A percentile compares a stretch with the other conserved stretches of the same genome.
Evolutionary conservation across 345 rosid genomes (phyloP).

Genomic region (Gossypium longicalyx): DNA sequence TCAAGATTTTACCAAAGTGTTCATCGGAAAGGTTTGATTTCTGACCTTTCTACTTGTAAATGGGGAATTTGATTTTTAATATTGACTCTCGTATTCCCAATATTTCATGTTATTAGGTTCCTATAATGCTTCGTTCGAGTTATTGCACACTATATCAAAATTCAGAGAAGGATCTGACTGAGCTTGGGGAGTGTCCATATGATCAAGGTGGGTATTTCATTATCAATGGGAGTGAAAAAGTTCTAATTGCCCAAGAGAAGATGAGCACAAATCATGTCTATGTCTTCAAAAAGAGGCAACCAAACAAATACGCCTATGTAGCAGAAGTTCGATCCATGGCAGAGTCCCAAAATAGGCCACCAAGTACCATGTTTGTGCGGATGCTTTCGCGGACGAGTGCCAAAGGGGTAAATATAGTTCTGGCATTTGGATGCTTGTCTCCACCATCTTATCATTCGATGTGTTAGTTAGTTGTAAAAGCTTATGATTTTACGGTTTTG

Average conservation of each 20-base stretch:
- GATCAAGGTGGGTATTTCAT: slow-evolving; percentile 99
- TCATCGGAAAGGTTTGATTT: slow-evolving; percentile 76
- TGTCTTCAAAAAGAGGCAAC: slow-evolving; percentile 96
- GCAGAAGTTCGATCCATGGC: slow-evolving; percentile 99
- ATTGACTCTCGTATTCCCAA: slow-evolving; percentile 1
- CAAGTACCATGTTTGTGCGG: slow-evolving; percentile 97
- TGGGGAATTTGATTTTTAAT: neutral
- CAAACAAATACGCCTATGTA: slow-evolving; percentile 85
- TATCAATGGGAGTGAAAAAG: slow-evolving; percentile 98
- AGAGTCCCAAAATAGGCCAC: slow-evolving; percentile 89
- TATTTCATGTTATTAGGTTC: slow-evolving; percentile 48
- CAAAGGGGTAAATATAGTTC: slow-evolving; percentile 66
- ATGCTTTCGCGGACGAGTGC: slow-evolving; percentile 98
- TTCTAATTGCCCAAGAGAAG: slow-evolving; percentile 97
- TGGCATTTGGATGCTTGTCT: neutral
- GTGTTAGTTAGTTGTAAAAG: neutral
- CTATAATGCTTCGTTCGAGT: slow-evolving; percentile 95
- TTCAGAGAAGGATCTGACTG: slow-evolving; percentile 96
- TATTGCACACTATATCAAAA: slow-evolving; percentile 84
- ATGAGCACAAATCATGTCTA: slow-evolving; percentile 98
- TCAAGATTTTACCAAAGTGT: slow-evolving; percentile 89
- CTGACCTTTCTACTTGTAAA: neutral
- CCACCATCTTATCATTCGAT: neutral
- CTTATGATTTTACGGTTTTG: neutral
- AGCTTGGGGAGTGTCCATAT: slow-evolving; percentile 97